Conservation (phyloP, 2,329 filamentous ascomycete genomes). For the Ambrosiella xylebori region DNA sequence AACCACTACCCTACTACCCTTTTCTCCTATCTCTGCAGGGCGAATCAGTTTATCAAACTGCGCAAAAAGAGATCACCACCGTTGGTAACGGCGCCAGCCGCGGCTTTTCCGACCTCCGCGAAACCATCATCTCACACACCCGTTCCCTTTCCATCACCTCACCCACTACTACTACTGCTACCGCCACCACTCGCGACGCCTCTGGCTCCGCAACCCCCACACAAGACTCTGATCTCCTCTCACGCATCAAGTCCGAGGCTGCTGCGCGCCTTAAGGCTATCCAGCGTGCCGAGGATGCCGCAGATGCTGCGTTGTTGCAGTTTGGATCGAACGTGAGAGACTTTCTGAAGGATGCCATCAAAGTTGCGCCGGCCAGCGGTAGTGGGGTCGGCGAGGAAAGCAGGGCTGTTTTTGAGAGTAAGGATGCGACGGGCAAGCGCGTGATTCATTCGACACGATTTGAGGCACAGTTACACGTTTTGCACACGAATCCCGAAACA, state of each 20-base stretch:
- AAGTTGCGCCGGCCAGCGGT: slow-evolving; percentile 56
- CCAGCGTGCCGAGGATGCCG: slow-evolving; percentile 82
- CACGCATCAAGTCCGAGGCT: slow-evolving; percentile 59
- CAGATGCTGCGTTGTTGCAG: slow-evolving; percentile 82
- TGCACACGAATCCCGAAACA: slow-evolving; percentile 68
- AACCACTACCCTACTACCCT: neutral
- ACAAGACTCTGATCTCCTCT: slow-evolving; percentile 50
- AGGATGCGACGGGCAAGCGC: slow-evolving; percentile 73
- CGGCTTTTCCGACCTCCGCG: slow-evolving; percentile 54
- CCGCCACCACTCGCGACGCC: slow-evolving; percentile 17
- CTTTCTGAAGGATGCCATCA: slow-evolving; percentile 81
- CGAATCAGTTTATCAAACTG: slow-evolving; percentile 68
- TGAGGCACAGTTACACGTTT: slow-evolving; percentile 88
- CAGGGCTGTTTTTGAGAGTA: slow-evolving; percentile 79
- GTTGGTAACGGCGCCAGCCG: slow-evolving; percentile 69
- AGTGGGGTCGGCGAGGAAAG: slow-evolving; percentile 28
- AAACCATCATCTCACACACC: slow-evolving; percentile 54
- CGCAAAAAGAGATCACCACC: slow-evolving; percentile 64
- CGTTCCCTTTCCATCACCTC: slow-evolving; percentile 52
- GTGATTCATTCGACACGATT: slow-evolving; percentile 90
- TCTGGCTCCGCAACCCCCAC: slow-evolving; percentile 20
- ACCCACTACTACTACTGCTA: slow-evolving; percentile 14
- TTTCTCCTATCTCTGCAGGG: slow-evolving; percentile 31
- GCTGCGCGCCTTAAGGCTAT: slow-evolving; percentile 74
- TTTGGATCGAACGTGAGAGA: slow-evolving; percentile 81